Evolutionary conservation across 371 early-diverging fungal species (phyloP), one percentile per base, ranked within the genome.

Genomic region (Lichtheimia ornata): DNA sequence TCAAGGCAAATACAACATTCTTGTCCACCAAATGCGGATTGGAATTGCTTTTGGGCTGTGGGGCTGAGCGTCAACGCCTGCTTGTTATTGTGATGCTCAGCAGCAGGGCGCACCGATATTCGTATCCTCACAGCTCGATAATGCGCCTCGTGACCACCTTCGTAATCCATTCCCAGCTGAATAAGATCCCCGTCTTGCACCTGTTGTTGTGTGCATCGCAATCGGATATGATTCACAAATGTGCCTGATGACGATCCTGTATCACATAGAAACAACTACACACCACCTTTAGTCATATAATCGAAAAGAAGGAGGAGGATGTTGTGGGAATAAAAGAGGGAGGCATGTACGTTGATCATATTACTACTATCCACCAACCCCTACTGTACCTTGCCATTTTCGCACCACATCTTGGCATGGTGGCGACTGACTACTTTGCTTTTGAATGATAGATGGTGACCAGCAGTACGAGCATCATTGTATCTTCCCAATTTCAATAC

Each of bases 1-100:
- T 90, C 92, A 50, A 97, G 84, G 78, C 99, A 98, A 67, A 98
- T 98, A 74, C 97, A 97, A 75, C 99, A 98, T 69, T 98, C 99
- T 66, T 80, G 83, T 35, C 35, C 35, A 35, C 35, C 35, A 35
- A 35, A 35, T 35, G 35, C 35, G 35, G 35, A 1, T 35, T 35
- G 35, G 11, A 35, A 35, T 35, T 35, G 35, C 9, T 35, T 11
- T 35, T 35, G 35, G 4, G 35, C 35, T 2, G 53, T 28, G 1
- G 25, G 25, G 53, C 53, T 53, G 12, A 28, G 30, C 0, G 53
- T 28, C 17, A 30, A 28, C 14, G 20, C 25, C 30, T 53, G 25
- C 17, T 53, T 53, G 5, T 30, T 30, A n/a, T n/a, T 13, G 14
- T 51, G 14, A 13, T 25, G 53, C 12, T 30, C n/a, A 28, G 14